phyloP scores from a whole-genome alignment of 768 basidiomycete species.

The Suillus luteus region DNA sequence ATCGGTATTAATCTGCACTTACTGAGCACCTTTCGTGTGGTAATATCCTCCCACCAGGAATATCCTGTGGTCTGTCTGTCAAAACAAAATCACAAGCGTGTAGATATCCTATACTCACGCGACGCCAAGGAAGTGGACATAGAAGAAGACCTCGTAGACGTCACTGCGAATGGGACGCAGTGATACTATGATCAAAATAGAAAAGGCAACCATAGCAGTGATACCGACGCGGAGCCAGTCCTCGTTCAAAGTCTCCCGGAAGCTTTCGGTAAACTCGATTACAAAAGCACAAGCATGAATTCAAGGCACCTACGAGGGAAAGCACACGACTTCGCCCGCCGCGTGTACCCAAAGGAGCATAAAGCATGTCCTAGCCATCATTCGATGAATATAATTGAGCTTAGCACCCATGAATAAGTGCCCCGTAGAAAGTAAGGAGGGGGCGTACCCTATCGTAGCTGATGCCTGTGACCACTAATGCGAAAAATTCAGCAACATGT shows the following conservation, averaged over 20 bases:
- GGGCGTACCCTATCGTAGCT: constrained; percentile 23
- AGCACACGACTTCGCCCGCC: constrained; percentile 22
- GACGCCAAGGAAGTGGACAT: constrained; percentile 45
- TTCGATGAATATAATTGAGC: constrained; percentile 46
- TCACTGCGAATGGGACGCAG: constrained; percentile 51
- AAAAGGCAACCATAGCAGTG: constrained; percentile 39
- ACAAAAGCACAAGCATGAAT: not conserved
- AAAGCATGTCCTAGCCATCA: constrained; percentile 45
- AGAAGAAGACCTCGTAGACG: constrained; percentile 53
- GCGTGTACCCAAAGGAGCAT: constrained; percentile 53
- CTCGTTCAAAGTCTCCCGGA: not conserved
- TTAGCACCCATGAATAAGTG: constrained; percentile 14
- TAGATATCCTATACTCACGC: constrained; percentile 30
- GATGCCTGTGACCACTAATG: constrained; percentile 25
- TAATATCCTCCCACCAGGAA: constrained; percentile 41
- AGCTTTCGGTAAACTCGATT: constrained; percentile 11
- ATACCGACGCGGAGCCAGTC: constrained; percentile 35
- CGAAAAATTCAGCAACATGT: not conserved
- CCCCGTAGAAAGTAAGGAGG: not conserved
- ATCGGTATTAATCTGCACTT: constrained; percentile 30
- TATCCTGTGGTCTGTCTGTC: constrained; percentile 13
- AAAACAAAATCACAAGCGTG: not conserved
- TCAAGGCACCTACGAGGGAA: constrained; percentile 11
- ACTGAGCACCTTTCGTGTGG: constrained; percentile 38
- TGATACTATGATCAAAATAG: constrained; percentile 43